A percentile compares a stretch with the other conserved stretches of the same genome.
phyloP scores from a whole-genome alignment of 2,329 filamentous ascomycete genomes.

The Ceratocystis papillata region DNA sequence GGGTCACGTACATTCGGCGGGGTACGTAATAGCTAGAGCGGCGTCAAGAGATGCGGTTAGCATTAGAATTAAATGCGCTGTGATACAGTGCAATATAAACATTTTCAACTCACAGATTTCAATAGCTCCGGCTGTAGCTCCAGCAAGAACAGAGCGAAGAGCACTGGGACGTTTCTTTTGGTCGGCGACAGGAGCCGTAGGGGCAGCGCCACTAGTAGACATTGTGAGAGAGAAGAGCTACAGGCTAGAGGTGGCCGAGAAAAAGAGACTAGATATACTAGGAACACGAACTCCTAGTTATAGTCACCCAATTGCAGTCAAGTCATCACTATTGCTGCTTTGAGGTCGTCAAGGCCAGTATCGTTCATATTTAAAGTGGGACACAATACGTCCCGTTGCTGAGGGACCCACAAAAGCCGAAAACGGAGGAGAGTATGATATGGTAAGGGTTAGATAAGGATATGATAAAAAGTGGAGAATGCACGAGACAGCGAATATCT shows the following conservation, averaged over 20 bases:
- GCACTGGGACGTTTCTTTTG: conserved; percentile 53
- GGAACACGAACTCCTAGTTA: no score
- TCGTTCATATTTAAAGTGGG: not conserved
- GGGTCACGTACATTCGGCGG: conserved; percentile 64
- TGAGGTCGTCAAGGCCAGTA: no score
- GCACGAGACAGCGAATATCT: no score
- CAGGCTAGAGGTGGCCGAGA: no score
- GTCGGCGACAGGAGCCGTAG: not conserved
- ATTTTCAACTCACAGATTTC: conserved; percentile 58
- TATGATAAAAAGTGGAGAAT: not conserved
- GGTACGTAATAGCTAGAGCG: conserved; percentile 67
- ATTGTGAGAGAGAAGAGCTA: not conserved
- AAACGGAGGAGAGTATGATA: conserved; percentile 2
- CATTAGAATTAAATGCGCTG: no score
- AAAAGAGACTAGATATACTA: no score
- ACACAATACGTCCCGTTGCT: not conserved
- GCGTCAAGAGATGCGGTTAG: not conserved
- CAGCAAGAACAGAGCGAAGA: conserved; percentile 80
- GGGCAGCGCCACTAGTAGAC: not conserved
- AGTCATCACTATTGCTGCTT: no score
- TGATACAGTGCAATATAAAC: no score
- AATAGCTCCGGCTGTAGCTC: conserved; percentile 83
- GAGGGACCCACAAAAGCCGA: conserved; percentile 15
- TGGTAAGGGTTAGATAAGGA: not conserved
- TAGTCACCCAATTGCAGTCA: no score